Evolutionary conservation across 1,139 yeast genomes (phyloP).

Genomic region (Hyphopichia fennica): DNA sequence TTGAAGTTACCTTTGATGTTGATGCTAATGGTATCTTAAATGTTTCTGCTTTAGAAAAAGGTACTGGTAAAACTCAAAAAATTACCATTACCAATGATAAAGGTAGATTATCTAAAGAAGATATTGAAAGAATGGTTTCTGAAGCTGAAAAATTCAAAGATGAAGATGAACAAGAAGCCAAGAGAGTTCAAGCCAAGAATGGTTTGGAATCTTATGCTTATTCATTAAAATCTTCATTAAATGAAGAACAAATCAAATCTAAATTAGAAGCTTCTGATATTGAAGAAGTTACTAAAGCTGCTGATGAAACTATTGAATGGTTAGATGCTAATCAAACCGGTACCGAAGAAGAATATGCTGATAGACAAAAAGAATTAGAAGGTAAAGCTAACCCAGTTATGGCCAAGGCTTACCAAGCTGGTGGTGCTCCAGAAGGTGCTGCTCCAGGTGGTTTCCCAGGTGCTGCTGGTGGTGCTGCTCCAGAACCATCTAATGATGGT

Average conservation of each 20-base stretch:
- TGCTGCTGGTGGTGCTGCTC: conserved; percentile 69
- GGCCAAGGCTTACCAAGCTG: conserved; percentile 82
- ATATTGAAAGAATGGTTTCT: conserved; percentile 50
- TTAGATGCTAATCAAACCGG: conserved; percentile 87
- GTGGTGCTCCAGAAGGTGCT: conserved; percentile 42
- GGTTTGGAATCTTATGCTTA: conserved; percentile 90
- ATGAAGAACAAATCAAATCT: conserved; percentile 78
- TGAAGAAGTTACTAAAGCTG: conserved; percentile 76
- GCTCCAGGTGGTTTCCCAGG: conserved; percentile 58
- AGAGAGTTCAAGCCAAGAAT: conserved; percentile 65
- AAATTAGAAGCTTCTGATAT: conserved; percentile 81
- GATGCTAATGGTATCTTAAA: conserved; percentile 96
- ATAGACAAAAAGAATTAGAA: conserved; percentile 92
- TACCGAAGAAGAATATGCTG: conserved; percentile 81
- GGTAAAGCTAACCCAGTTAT: conserved; percentile 91
- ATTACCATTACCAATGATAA: conserved; percentile 52
- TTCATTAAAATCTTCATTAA: conserved; percentile 80
- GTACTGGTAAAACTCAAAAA: conserved; percentile 72
- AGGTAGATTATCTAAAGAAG: conserved; percentile 54
- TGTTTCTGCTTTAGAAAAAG: conserved; percentile 93
- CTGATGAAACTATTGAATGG: conserved; percentile 85
- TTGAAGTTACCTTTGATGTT: conserved; percentile 91
- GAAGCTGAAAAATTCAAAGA: conserved; percentile 54
- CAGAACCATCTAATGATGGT: conserved; percentile 73
- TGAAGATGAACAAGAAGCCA: conserved; percentile 49